A percentile compares a stretch with the other conserved stretches of the same genome.
phyloP scores from a whole-genome alignment of 139 green algal genomes.

The Chlorella sp. region DNA sequence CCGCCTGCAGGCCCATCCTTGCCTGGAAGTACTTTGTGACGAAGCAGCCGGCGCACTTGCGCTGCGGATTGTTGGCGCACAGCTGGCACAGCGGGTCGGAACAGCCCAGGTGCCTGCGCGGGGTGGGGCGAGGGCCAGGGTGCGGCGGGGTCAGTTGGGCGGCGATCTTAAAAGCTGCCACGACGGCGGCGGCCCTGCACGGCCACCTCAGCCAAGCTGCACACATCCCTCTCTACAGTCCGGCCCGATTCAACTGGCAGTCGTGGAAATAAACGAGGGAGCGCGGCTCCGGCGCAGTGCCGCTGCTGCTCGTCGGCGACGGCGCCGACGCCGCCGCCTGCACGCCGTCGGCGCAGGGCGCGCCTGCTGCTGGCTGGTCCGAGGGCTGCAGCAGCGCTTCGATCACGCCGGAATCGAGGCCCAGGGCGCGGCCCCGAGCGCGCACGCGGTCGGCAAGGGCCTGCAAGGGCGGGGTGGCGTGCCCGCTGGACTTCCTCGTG shows the following conservation, averaged over 20 bases:
- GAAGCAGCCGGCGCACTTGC: constrained; percentile 6
- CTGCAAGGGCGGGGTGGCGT: not conserved
- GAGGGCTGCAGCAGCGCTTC: not conserved
- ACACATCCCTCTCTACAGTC: no score
- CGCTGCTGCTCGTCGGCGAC: not conserved
- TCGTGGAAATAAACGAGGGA: not conserved
- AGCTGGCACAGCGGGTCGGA: not conserved
- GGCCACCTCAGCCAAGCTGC: no score
- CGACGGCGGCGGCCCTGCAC: no score
- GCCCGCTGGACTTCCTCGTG: not conserved
- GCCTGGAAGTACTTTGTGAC: constrained; percentile 5
- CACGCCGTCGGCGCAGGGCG: not conserved
- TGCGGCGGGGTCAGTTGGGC: no score
- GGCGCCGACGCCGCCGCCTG: not conserved
- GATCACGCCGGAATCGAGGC: not conserved
- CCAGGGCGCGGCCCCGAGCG: not conserved
- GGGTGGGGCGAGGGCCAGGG: not conserved
- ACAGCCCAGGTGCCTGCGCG: constrained; percentile 9
- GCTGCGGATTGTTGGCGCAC: constrained; percentile 14
- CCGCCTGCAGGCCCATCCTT: not conserved
- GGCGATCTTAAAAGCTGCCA: no score
- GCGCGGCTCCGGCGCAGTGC: no score
- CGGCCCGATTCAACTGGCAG: no score
- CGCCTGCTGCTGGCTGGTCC: not conserved
- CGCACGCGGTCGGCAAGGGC: not conserved